phyloP scores from a whole-genome alignment of 108 stramenopile genomes.

The Epithemia pelagica region DNA sequence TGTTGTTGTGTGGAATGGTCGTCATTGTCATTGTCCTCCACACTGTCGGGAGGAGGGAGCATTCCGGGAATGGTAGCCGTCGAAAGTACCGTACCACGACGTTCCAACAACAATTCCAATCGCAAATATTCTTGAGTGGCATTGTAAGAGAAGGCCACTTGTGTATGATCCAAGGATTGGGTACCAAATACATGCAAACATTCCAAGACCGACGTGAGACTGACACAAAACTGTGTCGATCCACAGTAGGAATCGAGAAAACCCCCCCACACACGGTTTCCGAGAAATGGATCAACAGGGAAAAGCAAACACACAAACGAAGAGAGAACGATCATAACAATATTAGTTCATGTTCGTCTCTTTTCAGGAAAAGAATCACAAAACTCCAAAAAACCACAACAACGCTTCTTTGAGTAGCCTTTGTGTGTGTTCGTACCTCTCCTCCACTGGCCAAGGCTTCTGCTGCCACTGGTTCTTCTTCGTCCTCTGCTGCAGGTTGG shows the following conservation, averaged over 20 bases:
- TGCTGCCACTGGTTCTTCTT: background rate
- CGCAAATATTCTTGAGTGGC: constrained; percentile 38
- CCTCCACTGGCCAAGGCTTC: constrained; percentile 6
- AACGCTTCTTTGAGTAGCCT: too few species aligned
- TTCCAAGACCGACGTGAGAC: constrained; percentile 53
- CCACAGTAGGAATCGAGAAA: too few species aligned
- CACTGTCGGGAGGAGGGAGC: constrained; percentile 8
- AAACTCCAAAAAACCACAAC: too few species aligned
- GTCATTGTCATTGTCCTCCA: background rate
- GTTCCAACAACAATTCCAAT: constrained; percentile 35
- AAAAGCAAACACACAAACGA: too few species aligned
- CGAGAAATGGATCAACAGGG: constrained; percentile 3
- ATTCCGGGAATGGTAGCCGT: constrained; percentile 25
- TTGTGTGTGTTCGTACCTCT: too few species aligned
- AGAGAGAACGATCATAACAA: too few species aligned
- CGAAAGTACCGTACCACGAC: constrained; percentile 6
- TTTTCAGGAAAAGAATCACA: too few species aligned
- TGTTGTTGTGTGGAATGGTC: background rate
- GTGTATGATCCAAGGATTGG: constrained; percentile 33
- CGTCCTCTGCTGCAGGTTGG: too few species aligned
- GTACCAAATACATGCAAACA: constrained; percentile 50
- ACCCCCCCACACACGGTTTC: constrained; percentile 10
- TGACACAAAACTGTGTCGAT: constrained; percentile 57
- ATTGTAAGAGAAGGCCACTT: constrained; percentile 55
- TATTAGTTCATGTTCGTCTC: too few species aligned